Evolutionary conservation across 257 asterid species (phyloP), one percentile per base, ranked within the genome.

Genomic region (Craterostigma plantagineum): DNA sequence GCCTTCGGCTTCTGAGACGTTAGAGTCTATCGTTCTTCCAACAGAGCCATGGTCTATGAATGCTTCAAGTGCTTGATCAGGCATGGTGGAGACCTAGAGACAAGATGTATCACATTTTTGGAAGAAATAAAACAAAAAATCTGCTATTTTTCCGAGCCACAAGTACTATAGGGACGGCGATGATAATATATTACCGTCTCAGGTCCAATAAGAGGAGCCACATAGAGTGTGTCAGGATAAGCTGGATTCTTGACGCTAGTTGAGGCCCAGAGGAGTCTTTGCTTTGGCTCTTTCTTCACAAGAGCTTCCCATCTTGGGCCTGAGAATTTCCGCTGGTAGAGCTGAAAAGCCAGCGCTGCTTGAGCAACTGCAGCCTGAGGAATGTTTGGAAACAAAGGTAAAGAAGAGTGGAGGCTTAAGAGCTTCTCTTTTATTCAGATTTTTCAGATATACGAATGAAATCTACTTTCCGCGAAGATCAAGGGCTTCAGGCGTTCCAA

Each of bases 321-420:
- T 36, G 99, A 90, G 71, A 90, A 90, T 59, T 90, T 90, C 73
- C 75, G 77, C 67, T 71, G 92, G 72, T 90, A 90, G 46, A 90
- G 78, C 76, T 83, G 75, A 66, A 58, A 90, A 52, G 99, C 99
- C 17, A 83, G 67, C 43, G 67, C 92, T 34, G 99, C 99, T 72
- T 90, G 99, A 44, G 99, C 96, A 73, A 70, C 75, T 68, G 99
- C 99, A 59, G 99, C 99, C 99, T 90, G 76, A n/a, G n/a, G n/a
- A n/a, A n/a, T n/a, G n/a, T n/a, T n/a, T n/a, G n/a, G n/a, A n/a
- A n/a, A 40, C 14, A 45, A 34, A 42, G 33, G 52, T 40, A 33
- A 50, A 34, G 11, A 27, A n/a, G 45, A 41, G 12, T 36, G 14
- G 12, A 36, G 14, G 14, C 40, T n/a, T 12, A 10, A 14, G 15